Conservation (phyloP, 768 basidiomycete genomes). For the Trametes maxima region DNA sequence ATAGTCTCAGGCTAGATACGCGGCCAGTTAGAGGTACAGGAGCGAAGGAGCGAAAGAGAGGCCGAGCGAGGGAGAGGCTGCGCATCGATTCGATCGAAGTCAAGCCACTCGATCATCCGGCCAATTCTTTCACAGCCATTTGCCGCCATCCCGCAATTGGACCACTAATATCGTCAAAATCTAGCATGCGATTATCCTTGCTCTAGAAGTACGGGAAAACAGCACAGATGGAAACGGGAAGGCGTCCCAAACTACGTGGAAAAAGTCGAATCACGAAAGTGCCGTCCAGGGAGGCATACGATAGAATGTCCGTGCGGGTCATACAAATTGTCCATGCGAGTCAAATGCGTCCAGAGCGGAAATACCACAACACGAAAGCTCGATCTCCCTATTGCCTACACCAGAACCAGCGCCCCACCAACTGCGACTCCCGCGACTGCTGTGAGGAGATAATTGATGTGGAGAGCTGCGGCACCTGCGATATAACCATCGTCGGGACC, state of each 20-base stretch:
- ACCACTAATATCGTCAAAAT: not conserved
- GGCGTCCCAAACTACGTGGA: not conserved
- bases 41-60: not conserved
- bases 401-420: conserved; percentile 16
- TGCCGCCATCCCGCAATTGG: not conserved
- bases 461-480: conserved; percentile 53
- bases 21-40: not conserved
- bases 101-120: conserved; percentile 7
- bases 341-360: conserved; percentile 15
- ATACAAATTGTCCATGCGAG: conserved; percentile 20
- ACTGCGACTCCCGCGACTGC: conserved; percentile 47
- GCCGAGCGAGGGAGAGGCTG: not conserved
- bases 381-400: conserved; percentile 1
- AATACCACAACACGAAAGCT: conserved; percentile 2
- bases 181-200: conserved; percentile 6
- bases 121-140: conserved; percentile 13
- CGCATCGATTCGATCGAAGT: conserved; percentile 16
- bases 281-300: conserved; percentile 11
- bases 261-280: not conserved
- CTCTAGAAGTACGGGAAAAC: not conserved
- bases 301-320: conserved; percentile 19
- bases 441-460: conserved; percentile 47
- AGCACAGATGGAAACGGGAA: not conserved
- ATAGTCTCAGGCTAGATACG: not conserved
- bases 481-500: conserved; percentile 74